These are phyloP conservation scores for Ogataea wickerhamii DNA, from an alignment of 805 yeast genomes.

Conservation along the genomic window DNA sequence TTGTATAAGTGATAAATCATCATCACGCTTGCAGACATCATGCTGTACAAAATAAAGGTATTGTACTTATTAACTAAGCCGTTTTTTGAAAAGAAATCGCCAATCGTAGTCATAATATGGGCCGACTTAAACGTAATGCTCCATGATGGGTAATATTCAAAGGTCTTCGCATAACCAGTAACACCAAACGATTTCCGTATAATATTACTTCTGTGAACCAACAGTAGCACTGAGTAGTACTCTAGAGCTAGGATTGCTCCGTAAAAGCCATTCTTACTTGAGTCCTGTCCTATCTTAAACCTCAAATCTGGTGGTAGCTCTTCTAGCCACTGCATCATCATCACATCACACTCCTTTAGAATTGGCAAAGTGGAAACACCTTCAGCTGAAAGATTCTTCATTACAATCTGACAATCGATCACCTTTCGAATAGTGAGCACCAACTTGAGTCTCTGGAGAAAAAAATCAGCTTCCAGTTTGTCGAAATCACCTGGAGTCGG, in stretches of 20 bases:
- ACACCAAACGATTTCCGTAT: slow-evolving; percentile 29
- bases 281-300: slow-evolving; percentile 39
- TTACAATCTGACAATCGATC: slow-evolving; percentile 12
- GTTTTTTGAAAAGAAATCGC: slow-evolving; percentile 54
- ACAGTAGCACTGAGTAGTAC: slow-evolving; percentile 64
- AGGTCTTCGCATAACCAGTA: slow-evolving; percentile 32
- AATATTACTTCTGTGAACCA: slow-evolving; percentile 68
- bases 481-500: slow-evolving; percentile 5
- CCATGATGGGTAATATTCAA: slow-evolving; percentile 60
- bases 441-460: slow-evolving; percentile 59
- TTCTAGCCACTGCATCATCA: slow-evolving; percentile 72
- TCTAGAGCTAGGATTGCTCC: slow-evolving; percentile 60
- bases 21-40: slow-evolving; percentile 64
- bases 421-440: slow-evolving; percentile 66
- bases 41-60: slow-evolving; percentile 38
- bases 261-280: slow-evolving; percentile 35
- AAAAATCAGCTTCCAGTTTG: slow-evolving; percentile 46
- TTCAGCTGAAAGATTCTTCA: slow-evolving; percentile 30
- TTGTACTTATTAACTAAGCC: slow-evolving; percentile 42
- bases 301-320: slow-evolving; percentile 57
- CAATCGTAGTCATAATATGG: slow-evolving; percentile 63
- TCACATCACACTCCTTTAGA: slow-evolving; percentile 60
- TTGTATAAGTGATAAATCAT: slow-evolving; percentile 60
- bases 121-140: slow-evolving; percentile 82
- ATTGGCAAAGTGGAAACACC: slow-evolving; percentile 38